Conservation (phyloP, 1,284 basidiomycete species). For the Phylloporus sp. region DNA sequence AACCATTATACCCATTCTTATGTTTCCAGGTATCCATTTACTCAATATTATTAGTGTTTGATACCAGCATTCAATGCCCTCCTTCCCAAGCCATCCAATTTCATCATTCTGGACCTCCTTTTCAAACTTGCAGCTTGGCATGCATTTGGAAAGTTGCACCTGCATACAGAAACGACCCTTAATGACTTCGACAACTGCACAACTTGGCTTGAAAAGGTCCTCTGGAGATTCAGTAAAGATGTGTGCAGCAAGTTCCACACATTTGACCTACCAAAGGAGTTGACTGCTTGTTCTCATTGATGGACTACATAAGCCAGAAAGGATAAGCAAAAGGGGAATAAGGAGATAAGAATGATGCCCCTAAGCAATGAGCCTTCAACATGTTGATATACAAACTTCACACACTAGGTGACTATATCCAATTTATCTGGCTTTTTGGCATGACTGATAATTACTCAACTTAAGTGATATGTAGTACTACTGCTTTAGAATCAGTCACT, state of each 20-base stretch:
- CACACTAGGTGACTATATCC: too few species aligned
- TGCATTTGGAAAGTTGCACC: slow-evolving; percentile 36
- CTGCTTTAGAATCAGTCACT: too few species aligned
- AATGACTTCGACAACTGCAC: slow-evolving; percentile 23
- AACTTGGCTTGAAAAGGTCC: slow-evolving; percentile 1
- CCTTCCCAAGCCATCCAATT: slow-evolving; percentile 32
- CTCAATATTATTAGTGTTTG: slow-evolving; percentile 1
- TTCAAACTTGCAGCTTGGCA: slow-evolving; percentile 37
- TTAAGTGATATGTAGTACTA: too few species aligned
- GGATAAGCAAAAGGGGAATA: too few species aligned
- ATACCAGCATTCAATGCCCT: slow-evolving; percentile 38
- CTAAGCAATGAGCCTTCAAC: too few species aligned
- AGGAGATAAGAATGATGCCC: too few species aligned
- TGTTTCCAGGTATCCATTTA: too few species aligned
- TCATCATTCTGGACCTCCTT: slow-evolving; percentile 15
- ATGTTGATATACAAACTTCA: too few species aligned
- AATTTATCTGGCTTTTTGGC: too few species aligned
- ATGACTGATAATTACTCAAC: too few species aligned
- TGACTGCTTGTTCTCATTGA: slow-evolving; percentile 1
- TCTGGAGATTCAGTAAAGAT: background rate
- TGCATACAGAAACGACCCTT: slow-evolving; percentile 37
- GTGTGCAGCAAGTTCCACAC: slow-evolving; percentile 8
- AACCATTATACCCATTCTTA: too few species aligned
- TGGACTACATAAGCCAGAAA: too few species aligned
- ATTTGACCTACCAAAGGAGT: slow-evolving; percentile 12